These are phyloP conservation scores for Neurospora sp. DNA, from an alignment of 495 filamentous ascomycete species.

Conservation along the genomic window DNA sequence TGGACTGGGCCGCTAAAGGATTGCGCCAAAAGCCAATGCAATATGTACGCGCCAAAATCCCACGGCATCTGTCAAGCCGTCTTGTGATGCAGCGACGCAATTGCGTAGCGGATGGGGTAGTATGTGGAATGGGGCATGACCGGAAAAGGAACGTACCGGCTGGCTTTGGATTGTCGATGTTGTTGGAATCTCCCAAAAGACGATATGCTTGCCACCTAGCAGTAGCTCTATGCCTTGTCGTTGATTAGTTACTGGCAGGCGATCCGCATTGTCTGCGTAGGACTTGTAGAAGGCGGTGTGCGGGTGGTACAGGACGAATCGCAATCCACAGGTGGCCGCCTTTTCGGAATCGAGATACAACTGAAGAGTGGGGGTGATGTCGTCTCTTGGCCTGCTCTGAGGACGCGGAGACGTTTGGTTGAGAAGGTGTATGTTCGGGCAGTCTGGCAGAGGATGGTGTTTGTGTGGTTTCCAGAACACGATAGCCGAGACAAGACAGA, in stretches of 20 bases:
- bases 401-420: background rate
- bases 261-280: background rate
- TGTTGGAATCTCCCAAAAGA: background rate
- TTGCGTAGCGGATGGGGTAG: background rate
- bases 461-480: background rate
- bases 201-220: background rate
- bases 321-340: background rate
- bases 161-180: background rate
- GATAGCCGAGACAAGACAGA: background rate
- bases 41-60: background rate
- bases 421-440: background rate
- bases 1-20: background rate
- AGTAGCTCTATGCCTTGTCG: background rate
- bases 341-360: background rate
- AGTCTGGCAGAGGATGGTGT: background rate
- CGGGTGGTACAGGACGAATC: background rate
- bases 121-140: background rate
- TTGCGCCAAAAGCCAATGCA: background rate
- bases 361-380: background rate
- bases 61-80: background rate
- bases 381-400: background rate
- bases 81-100: background rate
- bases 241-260: background rate
- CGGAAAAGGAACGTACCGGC: background rate
- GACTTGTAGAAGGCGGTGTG: background rate